phyloP scores from a whole-genome alignment of 768 basidiomycete genomes.

The Lentinula sp. region DNA sequence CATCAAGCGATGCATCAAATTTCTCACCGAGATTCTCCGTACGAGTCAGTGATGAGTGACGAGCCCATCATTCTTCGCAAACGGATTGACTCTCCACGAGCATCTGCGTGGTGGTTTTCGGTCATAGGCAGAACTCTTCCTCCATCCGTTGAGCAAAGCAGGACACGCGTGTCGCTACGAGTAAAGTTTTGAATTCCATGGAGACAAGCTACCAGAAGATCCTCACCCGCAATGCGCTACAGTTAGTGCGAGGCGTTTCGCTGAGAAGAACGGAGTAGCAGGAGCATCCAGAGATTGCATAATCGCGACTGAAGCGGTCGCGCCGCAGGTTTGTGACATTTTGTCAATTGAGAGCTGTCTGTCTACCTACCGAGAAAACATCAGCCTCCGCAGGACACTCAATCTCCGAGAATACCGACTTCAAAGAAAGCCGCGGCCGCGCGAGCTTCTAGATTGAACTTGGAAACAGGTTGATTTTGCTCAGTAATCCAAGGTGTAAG shows the following conservation, averaged over 20 bases:
- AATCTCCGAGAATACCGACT: slow-evolving; percentile 34
- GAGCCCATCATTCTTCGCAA: slow-evolving; percentile 88
- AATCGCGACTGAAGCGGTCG: slow-evolving; percentile 86
- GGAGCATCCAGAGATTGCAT: slow-evolving; percentile 88
- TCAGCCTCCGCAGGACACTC: not conserved
- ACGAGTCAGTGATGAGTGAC: slow-evolving; percentile 87
- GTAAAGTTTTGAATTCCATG: not conserved
- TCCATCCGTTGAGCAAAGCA: slow-evolving; percentile 69
- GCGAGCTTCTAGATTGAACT: slow-evolving; percentile 76
- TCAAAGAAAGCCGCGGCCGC: slow-evolving; percentile 85
- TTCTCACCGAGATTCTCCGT: slow-evolving; percentile 79
- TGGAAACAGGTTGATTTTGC: slow-evolving; percentile 21
- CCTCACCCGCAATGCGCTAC: slow-evolving; percentile 89
- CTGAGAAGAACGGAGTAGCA: slow-evolving; percentile 75
- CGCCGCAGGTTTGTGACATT: slow-evolving; percentile 73
- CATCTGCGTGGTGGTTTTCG: slow-evolving; percentile 93
- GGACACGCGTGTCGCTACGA: slow-evolving; percentile 78
- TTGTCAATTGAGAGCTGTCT: slow-evolving; percentile 62
- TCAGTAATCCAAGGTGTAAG: slow-evolving; percentile 60
- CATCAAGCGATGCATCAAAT: not conserved
- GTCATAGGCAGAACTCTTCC: slow-evolving; percentile 84
- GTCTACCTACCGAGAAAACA: slow-evolving; percentile 55
- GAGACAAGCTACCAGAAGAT: not conserved
- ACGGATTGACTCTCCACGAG: slow-evolving; percentile 77
- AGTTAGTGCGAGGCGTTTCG: slow-evolving; percentile 70